Conservation (phyloP, 2,329 filamentous ascomycete genomes). For the Trichothecium sympodiale region DNA sequence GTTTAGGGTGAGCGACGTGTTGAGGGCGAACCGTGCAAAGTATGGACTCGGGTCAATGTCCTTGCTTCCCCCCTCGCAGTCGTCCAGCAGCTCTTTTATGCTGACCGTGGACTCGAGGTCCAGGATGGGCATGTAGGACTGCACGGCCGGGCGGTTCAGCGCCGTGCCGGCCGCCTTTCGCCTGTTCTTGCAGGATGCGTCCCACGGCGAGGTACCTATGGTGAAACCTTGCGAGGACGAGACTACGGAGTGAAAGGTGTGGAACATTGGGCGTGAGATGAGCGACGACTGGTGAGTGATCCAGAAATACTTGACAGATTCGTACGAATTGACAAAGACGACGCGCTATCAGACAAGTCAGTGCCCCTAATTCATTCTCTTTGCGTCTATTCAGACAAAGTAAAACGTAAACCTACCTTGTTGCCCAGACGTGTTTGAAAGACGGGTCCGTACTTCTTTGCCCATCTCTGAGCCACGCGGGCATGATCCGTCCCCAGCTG, state of each 20-base stretch:
- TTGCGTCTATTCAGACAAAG: no score
- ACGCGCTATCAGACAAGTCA: slow-evolving; percentile 43
- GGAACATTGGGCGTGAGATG: slow-evolving; percentile 66
- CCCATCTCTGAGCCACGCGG: slow-evolving; percentile 42
- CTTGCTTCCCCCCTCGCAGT: slow-evolving; percentile 47
- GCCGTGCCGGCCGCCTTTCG: slow-evolving; percentile 72
- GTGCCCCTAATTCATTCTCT: no score
- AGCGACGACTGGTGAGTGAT: slow-evolving; percentile 68
- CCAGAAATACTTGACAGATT: slow-evolving; percentile 63
- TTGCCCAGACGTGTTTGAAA: slow-evolving; percentile 62
- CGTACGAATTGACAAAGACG: slow-evolving; percentile 69
- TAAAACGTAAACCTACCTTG: slow-evolving; percentile 33
- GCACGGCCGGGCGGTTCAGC: slow-evolving; percentile 63
- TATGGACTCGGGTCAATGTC: slow-evolving; percentile 64
- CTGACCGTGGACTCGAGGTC: slow-evolving; percentile 64
- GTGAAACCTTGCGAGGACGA: slow-evolving; percentile 70
- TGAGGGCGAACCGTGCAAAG: slow-evolving; percentile 66
- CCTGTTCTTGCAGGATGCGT: slow-evolving; percentile 66
- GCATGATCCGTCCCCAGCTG: slow-evolving; percentile 49
- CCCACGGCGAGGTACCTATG: slow-evolving; percentile 76
- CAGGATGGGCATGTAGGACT: slow-evolving; percentile 73
- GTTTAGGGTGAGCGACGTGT: slow-evolving; percentile 67
- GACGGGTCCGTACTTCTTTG: slow-evolving; percentile 49
- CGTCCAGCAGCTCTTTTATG: slow-evolving; percentile 59
- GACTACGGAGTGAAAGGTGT: slow-evolving; percentile 73